phyloP scores from a whole-genome alignment of 495 filamentous ascomycete genomes.

The Hypoxylon perforatum region DNA sequence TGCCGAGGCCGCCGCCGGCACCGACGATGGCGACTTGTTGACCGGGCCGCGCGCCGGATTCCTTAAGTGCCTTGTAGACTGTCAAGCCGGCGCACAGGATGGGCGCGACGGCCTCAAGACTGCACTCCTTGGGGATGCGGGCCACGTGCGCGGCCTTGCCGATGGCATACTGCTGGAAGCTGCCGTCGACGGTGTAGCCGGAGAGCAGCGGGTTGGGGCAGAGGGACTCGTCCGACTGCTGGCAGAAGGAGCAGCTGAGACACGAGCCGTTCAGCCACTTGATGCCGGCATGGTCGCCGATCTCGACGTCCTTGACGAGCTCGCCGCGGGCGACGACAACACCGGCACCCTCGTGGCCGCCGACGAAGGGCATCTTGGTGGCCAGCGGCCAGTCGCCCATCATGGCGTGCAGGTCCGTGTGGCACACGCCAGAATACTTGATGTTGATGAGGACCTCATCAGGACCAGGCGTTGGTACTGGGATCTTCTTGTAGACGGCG shows the following conservation, averaged over 20 bases:
- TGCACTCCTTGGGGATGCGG: constrained; percentile 76
- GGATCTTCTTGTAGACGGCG: constrained; percentile 82
- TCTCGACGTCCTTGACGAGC: constrained; percentile 75
- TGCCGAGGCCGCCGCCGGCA: constrained; percentile 87
- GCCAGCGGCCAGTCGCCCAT: constrained; percentile 88
- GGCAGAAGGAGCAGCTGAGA: constrained; percentile 82
- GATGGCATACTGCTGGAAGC: constrained; percentile 92
- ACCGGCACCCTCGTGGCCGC: constrained; percentile 94
- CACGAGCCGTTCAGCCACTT: constrained; percentile 94
- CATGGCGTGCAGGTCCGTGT: constrained; percentile 87
- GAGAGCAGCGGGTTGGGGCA: constrained; percentile 78
- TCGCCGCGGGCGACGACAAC: constrained; percentile 82
- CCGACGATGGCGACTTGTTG: constrained; percentile 88
- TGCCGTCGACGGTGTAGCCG: constrained; percentile 91
- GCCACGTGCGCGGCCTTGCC: constrained; percentile 86
- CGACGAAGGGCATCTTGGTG: constrained; percentile 84
- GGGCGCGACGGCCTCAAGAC: constrained; percentile 81
- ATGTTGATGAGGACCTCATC: constrained; percentile 93
- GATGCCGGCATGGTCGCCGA: constrained; percentile 85
- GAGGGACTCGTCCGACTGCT: constrained; percentile 68
- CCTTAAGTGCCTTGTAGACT: constrained; percentile 93
- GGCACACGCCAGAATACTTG: constrained; percentile 93
- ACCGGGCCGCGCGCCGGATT: constrained; percentile 77
- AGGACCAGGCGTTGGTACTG: constrained; percentile 78
- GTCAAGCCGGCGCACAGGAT: constrained; percentile 91